Conservation (phyloP, 345 rosid species). For the Cardamine occulta region DNA sequence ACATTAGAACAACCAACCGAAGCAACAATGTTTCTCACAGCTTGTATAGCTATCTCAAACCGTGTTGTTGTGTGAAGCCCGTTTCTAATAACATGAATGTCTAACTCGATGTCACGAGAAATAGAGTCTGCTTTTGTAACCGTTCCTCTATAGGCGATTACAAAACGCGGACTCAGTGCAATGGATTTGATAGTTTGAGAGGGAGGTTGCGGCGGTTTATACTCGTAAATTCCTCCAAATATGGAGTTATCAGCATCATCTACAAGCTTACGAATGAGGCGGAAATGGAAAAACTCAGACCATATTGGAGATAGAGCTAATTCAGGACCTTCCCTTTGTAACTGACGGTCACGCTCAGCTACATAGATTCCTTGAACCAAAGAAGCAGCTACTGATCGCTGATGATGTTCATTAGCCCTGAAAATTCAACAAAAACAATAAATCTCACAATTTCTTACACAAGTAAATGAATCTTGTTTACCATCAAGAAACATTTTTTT, state of each 20-base stretch:
- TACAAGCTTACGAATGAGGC: slow-evolving; percentile 57
- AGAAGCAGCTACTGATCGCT: slow-evolving; percentile 75
- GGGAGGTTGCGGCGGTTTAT: slow-evolving; percentile 50
- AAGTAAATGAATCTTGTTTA: not conserved
- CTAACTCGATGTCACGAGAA: slow-evolving; percentile 68
- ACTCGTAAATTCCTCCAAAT: slow-evolving; percentile 84
- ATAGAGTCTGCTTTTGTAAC: slow-evolving; percentile 68
- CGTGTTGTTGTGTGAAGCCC: slow-evolving; percentile 75
- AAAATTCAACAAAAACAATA: slow-evolving; percentile 5
- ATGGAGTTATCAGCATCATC: slow-evolving; percentile 76
- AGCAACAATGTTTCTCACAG: slow-evolving; percentile 69
- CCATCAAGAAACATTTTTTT: not conserved
- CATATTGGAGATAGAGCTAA: slow-evolving; percentile 71
- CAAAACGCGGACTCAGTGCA: slow-evolving; percentile 59
- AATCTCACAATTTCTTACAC: not conserved
- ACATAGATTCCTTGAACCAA: slow-evolving; percentile 82
- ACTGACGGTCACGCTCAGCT: slow-evolving; percentile 88
- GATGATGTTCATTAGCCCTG: slow-evolving; percentile 73
- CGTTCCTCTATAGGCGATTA: slow-evolving; percentile 85
- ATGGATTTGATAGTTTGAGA: slow-evolving; percentile 26
- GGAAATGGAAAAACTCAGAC: slow-evolving; percentile 85
- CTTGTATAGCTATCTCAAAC: slow-evolving; percentile 79
- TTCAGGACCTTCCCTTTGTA: slow-evolving; percentile 58
- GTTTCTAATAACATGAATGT: slow-evolving; percentile 62
- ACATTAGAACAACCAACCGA: slow-evolving; percentile 64